Percentiles rank a stretch among this genome's conserved stretches.
These are phyloP conservation scores for Apostasia shenzhenica DNA, from an alignment of 106 monocot genomes.

Conservation along the genomic window DNA sequence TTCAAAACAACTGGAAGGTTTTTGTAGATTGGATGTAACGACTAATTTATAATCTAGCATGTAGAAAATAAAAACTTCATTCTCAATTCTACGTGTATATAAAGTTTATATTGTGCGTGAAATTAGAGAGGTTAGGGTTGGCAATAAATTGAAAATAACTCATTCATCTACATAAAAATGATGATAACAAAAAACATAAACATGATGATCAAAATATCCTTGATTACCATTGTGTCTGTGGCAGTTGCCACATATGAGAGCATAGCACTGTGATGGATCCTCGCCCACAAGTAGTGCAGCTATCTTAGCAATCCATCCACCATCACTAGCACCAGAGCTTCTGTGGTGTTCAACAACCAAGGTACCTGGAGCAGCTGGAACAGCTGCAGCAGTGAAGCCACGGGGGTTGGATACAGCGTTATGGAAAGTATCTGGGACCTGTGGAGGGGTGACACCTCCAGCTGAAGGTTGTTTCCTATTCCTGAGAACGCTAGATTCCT, in stretches of 20 bases:
- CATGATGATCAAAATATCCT: not conserved
- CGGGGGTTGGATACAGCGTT: constrained; percentile 8
- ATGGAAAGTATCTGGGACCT: constrained; percentile 11
- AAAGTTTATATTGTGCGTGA: no score
- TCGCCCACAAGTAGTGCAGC: constrained; percentile 49
- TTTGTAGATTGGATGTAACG: no score
- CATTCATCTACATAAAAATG: no score
- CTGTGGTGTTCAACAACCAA: constrained; percentile 56
- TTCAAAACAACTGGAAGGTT: no score
- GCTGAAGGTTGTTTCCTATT: constrained; percentile 47
- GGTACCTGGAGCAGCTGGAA: constrained; percentile 14
- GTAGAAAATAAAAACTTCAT: no score
- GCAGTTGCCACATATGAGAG: constrained; percentile 63
- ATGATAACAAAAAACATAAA: no score
- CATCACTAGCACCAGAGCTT: constrained; percentile 27
- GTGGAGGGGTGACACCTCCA: constrained; percentile 2
- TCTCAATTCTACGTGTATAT: no score
- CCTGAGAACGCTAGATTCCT: constrained; percentile 27
- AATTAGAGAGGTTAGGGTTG: no score
- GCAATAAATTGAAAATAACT: no score
- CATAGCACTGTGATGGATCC: constrained; percentile 49
- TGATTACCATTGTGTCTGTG: constrained; percentile 49
- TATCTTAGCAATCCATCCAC: constrained; percentile 46
- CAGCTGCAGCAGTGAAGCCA: constrained; percentile 11
- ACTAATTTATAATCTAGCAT: no score